Evolutionary conservation across 257 asterid species (phyloP).

Genomic region (Thymus quinquecostatus): DNA sequence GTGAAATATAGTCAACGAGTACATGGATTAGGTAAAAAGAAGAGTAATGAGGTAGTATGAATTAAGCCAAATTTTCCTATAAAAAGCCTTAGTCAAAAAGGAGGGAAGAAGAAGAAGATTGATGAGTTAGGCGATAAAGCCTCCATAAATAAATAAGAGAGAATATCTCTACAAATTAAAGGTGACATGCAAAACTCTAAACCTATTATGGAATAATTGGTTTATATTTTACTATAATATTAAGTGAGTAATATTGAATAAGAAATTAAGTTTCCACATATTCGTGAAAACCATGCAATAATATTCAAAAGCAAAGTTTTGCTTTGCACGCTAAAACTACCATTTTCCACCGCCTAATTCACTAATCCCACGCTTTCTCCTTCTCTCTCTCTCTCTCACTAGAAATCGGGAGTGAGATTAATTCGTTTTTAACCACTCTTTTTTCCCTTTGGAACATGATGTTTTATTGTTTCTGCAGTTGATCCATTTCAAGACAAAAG

Average conservation of each 20-base stretch:
- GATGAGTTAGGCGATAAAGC: not conserved
- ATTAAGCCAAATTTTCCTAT: not conserved
- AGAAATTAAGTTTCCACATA: too few relatives aligned
- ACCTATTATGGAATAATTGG: not conserved
- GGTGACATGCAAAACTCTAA: not conserved
- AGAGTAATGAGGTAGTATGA: conserved; percentile 22
- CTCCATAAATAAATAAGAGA: not conserved
- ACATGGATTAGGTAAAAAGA: conserved; percentile 37
- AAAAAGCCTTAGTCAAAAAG: conserved; percentile 34
- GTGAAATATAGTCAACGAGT: conserved; percentile 13
- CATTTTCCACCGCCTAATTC: conserved; percentile 24
- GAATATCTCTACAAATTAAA: not conserved
- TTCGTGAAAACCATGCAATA: too few relatives aligned
- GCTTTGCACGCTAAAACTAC: conserved; percentile 32
- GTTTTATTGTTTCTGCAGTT: conserved; percentile 29
- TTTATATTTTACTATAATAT: too few relatives aligned
- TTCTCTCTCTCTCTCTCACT: conserved; percentile 12
- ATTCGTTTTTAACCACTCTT: not conserved
- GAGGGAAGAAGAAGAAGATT: conserved; percentile 24
- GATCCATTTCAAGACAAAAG: conserved; percentile 20
- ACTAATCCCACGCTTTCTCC: conserved; percentile 8
- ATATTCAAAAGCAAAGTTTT: conserved; percentile 24
- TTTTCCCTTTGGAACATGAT: conserved; percentile 21
- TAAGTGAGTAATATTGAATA: too few relatives aligned
- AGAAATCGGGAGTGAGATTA: not conserved